These are phyloP conservation scores for Sporothrix protearum DNA, from an alignment of 2,329 filamentous ascomycete genomes.

Conservation along the genomic window DNA sequence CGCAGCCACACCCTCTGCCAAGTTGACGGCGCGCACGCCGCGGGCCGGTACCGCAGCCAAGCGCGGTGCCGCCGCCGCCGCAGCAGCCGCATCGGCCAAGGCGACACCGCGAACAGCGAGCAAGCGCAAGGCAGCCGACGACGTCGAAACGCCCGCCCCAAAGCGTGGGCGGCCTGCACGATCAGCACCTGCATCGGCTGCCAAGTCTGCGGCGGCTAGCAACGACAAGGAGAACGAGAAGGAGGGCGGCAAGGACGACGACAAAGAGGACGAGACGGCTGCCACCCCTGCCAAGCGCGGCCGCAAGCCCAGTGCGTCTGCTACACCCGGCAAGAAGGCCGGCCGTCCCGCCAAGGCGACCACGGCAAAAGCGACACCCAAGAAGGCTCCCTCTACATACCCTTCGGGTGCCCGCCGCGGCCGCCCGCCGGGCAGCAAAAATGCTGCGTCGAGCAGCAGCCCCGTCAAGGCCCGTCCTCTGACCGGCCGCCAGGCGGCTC, in stretches of 20 bases:
- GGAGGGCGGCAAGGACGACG: not conserved
- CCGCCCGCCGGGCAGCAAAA: constrained; percentile 21
- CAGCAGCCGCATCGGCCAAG: not conserved
- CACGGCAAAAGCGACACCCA: not conserved
- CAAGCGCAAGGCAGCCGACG: constrained; percentile 33
- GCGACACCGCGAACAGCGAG: not conserved
- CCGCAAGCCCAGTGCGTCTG: not conserved
- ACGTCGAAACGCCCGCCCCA: constrained; percentile 7
- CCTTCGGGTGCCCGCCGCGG: constrained; percentile 17
- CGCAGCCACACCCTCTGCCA: not conserved
- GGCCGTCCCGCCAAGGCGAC: not conserved
- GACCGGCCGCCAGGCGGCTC: constrained; percentile 21
- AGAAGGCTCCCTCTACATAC: not conserved
- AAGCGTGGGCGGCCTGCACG: constrained; percentile 27
- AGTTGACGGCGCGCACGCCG: constrained; percentile 12
- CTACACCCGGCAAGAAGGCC: constrained; percentile 7
- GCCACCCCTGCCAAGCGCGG: constrained; percentile 12
- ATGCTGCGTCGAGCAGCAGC: not conserved
- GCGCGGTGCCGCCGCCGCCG: not conserved
- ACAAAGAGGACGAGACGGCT: not conserved
- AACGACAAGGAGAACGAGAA: not conserved
- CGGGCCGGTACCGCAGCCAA: constrained; percentile 3
- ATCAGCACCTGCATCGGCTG: not conserved
- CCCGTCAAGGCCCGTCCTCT: constrained; percentile 4
- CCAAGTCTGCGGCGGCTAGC: not conserved